A percentile compares a stretch with the other conserved stretches of the same genome.
These are phyloP conservation scores for Diaporthe humulicola DNA, from an alignment of 2,329 filamentous ascomycete species.

Conservation along the genomic window DNA sequence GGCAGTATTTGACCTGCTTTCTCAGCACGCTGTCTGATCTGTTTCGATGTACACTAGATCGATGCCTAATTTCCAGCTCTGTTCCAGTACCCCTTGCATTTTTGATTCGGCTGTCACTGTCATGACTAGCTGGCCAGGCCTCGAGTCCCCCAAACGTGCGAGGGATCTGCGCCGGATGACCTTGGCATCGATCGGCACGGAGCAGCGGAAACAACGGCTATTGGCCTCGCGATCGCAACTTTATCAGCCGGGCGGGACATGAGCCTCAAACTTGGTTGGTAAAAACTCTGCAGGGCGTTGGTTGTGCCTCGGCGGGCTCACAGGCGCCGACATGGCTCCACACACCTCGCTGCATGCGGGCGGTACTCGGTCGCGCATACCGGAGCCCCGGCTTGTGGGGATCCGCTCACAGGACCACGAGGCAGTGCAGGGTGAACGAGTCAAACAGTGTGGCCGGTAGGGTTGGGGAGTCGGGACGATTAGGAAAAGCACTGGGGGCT, in stretches of 20 bases:
- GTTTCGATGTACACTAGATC: neutral
- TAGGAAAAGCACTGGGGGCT: neutral
- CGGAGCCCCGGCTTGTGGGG: neutral
- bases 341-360: neutral
- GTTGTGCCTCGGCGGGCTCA: neutral
- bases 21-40: neutral
- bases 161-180: neutral
- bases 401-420: neutral
- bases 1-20: too few relatives aligned
- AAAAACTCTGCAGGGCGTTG: neutral
- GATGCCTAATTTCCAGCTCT: neutral
- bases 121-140: conserved; percentile 1
- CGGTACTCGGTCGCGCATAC: neutral
- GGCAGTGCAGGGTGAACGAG: conserved; percentile 17
- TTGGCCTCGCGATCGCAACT: neutral
- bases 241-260: neutral
- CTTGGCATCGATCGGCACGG: conserved; percentile 3
- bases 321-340: neutral
- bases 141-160: neutral
- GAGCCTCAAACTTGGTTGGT: neutral
- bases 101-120: neutral
- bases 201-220: neutral
- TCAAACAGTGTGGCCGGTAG: neutral
- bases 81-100: conserved; percentile 4
- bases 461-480: neutral